Conservation (phyloP, 1,139 yeast genomes). For the Zygosaccharomyces sapae region DNA sequence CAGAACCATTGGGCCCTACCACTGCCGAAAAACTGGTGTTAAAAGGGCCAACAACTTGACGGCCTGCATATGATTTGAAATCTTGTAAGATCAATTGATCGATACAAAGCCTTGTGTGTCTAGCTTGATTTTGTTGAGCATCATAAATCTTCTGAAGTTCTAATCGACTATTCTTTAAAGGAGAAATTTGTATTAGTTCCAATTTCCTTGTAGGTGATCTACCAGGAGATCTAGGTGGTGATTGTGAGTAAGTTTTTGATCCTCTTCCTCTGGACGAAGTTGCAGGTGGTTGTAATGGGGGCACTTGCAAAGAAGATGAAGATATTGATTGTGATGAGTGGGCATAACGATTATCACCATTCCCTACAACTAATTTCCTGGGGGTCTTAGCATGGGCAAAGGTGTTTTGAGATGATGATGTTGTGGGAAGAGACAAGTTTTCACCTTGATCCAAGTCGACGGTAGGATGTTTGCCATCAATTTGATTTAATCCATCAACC, state of each 20-base stretch:
- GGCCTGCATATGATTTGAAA: constrained; percentile 94
- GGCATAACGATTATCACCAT: constrained; percentile 27
- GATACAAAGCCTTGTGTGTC: constrained; percentile 58
- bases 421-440: neutral
- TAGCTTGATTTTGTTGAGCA: constrained; percentile 25
- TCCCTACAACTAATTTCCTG: constrained; percentile 28
- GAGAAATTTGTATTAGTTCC: constrained; percentile 41
- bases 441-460: constrained; percentile 1
- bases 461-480: neutral
- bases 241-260: constrained; percentile 32
- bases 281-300: constrained; percentile 26
- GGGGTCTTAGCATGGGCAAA: constrained; percentile 22
- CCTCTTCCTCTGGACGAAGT: constrained; percentile 27
- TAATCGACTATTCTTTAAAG: constrained; percentile 35
- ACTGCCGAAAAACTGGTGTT: constrained; percentile 92
- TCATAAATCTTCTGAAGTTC: constrained; percentile 34
- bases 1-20: constrained; percentile 99
- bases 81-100: constrained; percentile 68
- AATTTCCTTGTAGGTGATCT: constrained; percentile 39
- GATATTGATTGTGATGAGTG: constrained; percentile 26
- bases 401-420: constrained; percentile 5
- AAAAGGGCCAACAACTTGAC: constrained; percentile 93
- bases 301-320: constrained; percentile 24
- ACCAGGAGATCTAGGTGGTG: constrained; percentile 39
- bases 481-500: constrained; percentile 2